phyloP scores from a whole-genome alignment of 768 basidiomycete genomes.

The Ramaria rubella region DNA sequence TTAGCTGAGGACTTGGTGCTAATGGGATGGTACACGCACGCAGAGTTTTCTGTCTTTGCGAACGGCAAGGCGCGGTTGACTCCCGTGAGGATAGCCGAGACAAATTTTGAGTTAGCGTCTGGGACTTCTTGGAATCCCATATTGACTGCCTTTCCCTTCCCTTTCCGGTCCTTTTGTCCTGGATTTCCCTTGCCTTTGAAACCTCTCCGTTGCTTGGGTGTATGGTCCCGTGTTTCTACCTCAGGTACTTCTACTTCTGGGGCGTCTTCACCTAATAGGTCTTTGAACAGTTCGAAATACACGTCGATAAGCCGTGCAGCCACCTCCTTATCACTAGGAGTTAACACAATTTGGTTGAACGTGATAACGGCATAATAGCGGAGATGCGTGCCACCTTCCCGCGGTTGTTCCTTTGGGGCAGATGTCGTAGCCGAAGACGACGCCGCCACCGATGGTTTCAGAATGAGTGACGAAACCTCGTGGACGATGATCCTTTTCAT shows the following conservation, averaged over 20 bases:
- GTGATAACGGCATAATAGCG: slow-evolving; percentile 92
- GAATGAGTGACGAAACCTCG: slow-evolving; percentile 74
- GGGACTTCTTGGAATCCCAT: slow-evolving; percentile 71
- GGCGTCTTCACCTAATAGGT: slow-evolving; percentile 61
- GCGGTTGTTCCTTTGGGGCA: slow-evolving; percentile 23
- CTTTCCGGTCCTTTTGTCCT: slow-evolving; percentile 25
- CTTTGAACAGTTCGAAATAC: slow-evolving; percentile 93
- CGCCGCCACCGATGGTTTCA: slow-evolving; percentile 44
- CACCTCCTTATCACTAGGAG: slow-evolving; percentile 58
- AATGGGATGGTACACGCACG: slow-evolving; percentile 36
- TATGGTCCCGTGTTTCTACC: slow-evolving; percentile 10
- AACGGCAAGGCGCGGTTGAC: slow-evolving; percentile 94
- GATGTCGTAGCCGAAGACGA: slow-evolving; percentile 30
- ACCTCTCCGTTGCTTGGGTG: slow-evolving; percentile 31
- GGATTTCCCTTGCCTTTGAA: slow-evolving; percentile 27
- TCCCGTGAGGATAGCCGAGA: slow-evolving; percentile 88
- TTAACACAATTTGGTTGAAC: slow-evolving; percentile 85
- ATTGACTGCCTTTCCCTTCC: slow-evolving; percentile 39
- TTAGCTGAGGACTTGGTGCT: neutral
- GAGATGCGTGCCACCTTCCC: slow-evolving; percentile 56
- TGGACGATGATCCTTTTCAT: slow-evolving; percentile 90
- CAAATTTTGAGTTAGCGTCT: slow-evolving; percentile 71
- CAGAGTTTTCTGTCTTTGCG: slow-evolving; percentile 68
- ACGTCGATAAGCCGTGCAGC: slow-evolving; percentile 76
- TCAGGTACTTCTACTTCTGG: slow-evolving; percentile 20